Percentiles rank a stretch among this genome's conserved stretches.
phyloP scores from a whole-genome alignment of 2,329 filamentous ascomycete genomes.

The Aspergillus latus region DNA sequence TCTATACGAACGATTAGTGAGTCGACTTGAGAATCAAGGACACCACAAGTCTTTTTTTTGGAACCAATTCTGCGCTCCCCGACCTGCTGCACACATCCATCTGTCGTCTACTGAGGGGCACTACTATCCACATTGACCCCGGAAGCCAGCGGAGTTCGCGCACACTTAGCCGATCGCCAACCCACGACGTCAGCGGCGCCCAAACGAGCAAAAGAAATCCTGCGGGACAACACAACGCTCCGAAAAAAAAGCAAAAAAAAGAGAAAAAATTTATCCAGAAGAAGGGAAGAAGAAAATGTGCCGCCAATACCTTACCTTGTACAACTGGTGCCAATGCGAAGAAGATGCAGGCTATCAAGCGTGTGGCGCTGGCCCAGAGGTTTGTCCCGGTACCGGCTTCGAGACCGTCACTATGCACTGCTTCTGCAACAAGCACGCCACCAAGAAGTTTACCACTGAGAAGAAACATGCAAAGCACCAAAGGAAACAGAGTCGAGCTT shows the following conservation, averaged over 20 bases:
- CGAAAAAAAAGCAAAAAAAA: not conserved
- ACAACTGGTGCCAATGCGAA: constrained; percentile 42
- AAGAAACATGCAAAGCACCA: constrained; percentile 32
- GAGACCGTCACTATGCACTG: constrained; percentile 42
- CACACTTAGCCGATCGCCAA: constrained; percentile 2
- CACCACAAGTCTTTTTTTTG: not conserved
- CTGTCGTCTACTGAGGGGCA: not conserved
- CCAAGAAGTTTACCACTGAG: constrained; percentile 33
- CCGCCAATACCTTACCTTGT: constrained; percentile 38
- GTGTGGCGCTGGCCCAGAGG: constrained; percentile 28
- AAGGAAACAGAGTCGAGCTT: constrained; percentile 19
- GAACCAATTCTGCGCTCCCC: not conserved
- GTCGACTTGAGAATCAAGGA: not conserved
- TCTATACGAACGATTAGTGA: not conserved
- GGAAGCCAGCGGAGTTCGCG: constrained; percentile 22
- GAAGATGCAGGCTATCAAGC: constrained; percentile 34
- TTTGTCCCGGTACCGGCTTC: constrained; percentile 27
- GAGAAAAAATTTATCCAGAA: not conserved
- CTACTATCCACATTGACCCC: not conserved
- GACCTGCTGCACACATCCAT: not conserved
- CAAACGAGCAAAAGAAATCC: constrained; percentile 5
- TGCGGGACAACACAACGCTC: constrained; percentile 1
- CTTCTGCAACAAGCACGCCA: constrained; percentile 39
- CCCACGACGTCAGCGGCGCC: constrained; percentile 6
- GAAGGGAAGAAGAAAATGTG: constrained; percentile 29